Base-by-base conservation (phyloP, 1,284 basidiomycete genomes). In the Moesziomyces aphidis region DNA sequence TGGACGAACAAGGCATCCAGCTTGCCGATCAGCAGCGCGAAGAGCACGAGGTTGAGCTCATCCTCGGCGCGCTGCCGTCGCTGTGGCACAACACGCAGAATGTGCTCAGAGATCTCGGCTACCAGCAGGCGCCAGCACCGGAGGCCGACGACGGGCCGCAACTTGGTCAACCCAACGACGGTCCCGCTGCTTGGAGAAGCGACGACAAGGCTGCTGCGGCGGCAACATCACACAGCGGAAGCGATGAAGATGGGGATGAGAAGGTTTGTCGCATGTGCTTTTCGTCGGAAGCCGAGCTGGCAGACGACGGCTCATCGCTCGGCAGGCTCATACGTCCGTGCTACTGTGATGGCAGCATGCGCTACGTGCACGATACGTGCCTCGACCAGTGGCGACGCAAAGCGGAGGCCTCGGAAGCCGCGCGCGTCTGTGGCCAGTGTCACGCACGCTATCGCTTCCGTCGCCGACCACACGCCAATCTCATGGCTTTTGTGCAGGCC, bases 231-330 rank as follows among this genome's bases (percentile, higher is more conserved):
- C 3, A 46, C 1, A 6, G 4, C 11, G 6, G 34, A 3, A 17
- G 42, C 3, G 34, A 61, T 11, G 50, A 58, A 5, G 62, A 66
- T 8, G 58, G 26, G 5, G 67, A 65, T 46, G 72, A 74, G 26
- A 62, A 59, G 19, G 57, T 74, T 4, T 74, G 72, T 21, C 66
- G 72, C 22, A 65, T 74, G 58, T 74, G 72, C 67, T 65, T 74
- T 31, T 62, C 62, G 4, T 54, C 54, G 44, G 65, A 68, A 45
- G 34, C 60, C 53, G 67, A 70, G 52, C 58, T 74, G 5, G 57
- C 58, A 11, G 72, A 74, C n/a, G 67, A 74, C 46, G 72, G 67
- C 48, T 51, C 61, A 51, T 45, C 62, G 11, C 17, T 74, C 19
- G 72, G 72, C 2, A 48, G 63, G 19, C 59, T 74, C 46, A 63